Base-by-base conservation (phyloP, 2,329 filamentous ascomycete genomes). In the Pestalotiopsis sp. region DNA sequence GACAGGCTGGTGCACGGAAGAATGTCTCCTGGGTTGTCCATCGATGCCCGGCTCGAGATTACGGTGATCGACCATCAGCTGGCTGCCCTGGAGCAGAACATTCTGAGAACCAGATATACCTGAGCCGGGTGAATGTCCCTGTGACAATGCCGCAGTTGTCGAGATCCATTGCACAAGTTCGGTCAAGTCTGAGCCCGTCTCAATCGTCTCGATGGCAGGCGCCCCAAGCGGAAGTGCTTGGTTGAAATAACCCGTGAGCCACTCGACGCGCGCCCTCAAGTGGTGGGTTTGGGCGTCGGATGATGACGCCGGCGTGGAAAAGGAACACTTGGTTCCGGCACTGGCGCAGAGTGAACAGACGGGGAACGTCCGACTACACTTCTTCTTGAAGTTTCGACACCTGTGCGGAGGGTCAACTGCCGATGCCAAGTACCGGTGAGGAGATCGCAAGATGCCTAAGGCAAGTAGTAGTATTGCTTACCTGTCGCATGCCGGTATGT, bases 341-440 rank as follows among this genome's bases (percentile, higher is more conserved):
- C 75, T 77, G 61, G 78, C 76, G 70, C 82, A 84, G 1, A 82
- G 76, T 4, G 78, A 76, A 72, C 83, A 84, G 14, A 76, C 75
- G 27, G 79, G 82, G 70, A 80, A 79, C 1, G 80, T 82, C 49
- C 81, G 77, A 60, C 80, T 83, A 72, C 83, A 84, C 68, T 81
- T 83, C 76, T 84, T 84, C 75, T 84, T 84, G 73, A 83, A 82
- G 70, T 75, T 78, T 60, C 82, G 81, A 72, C 82, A 84, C 49
- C 82, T 78, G 49, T n/a, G 27, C 17, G 17, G 13, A 27, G 17
- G 40, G 31, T 45, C 17, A 60, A 31, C 14, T 57, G 23, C 49
- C 36, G 63, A 38, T 23, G 61, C 25, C 36, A 49, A 66, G 36
- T 56, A 38, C 31, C 31, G 59, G 27, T 17, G 57, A 36, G 23